These are phyloP conservation scores for Apophysomyces sp. DNA, from an alignment of 371 early-diverging fungal genomes.

Conservation along the genomic window DNA sequence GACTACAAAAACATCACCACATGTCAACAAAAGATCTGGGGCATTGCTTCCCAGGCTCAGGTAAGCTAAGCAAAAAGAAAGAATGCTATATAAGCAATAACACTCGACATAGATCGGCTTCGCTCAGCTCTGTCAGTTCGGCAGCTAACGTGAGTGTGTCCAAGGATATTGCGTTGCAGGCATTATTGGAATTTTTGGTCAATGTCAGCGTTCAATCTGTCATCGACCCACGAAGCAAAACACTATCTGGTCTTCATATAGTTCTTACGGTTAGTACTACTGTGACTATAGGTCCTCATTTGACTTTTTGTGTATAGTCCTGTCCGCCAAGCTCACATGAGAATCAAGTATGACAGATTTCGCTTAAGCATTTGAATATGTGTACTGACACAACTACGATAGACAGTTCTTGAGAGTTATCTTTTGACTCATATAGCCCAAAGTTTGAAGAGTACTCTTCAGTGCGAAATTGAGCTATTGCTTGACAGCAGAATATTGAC, in stretches of 20 bases:
- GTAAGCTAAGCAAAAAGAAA: conserved; percentile 3
- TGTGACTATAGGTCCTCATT: too few species aligned
- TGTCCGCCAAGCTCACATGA: conserved; percentile 43
- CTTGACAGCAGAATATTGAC: conserved; percentile 42
- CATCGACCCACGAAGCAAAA: conserved; percentile 46
- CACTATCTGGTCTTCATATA: conserved; percentile 39
- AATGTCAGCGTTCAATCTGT: conserved; percentile 57
- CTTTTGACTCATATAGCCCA: conserved; percentile 57
- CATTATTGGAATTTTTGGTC: conserved; percentile 54
- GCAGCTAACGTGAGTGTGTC: conserved; percentile 7
- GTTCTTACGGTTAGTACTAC: conserved; percentile 44
- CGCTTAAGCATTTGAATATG: not conserved
- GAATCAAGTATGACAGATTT: conserved; percentile 19
- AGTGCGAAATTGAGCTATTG: conserved; percentile 41
- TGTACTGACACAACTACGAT: not conserved
- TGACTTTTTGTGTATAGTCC: conserved; percentile 7
- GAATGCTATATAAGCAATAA: too few species aligned
- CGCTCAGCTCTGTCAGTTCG: conserved; percentile 9
- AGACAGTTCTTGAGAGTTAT: conserved; percentile 53
- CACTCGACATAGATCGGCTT: not conserved
- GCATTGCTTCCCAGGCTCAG: conserved; percentile 26
- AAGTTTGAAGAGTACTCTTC: conserved; percentile 53
- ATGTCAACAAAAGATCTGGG: conserved; percentile 30
- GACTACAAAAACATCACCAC: conserved; percentile 50
- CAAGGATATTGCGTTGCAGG: conserved; percentile 34